Percentiles rank a stretch among this genome's conserved stretches.
Evolutionary conservation across 129 eudicot genomes (phyloP).

Genomic region (Logfia minima): DNA sequence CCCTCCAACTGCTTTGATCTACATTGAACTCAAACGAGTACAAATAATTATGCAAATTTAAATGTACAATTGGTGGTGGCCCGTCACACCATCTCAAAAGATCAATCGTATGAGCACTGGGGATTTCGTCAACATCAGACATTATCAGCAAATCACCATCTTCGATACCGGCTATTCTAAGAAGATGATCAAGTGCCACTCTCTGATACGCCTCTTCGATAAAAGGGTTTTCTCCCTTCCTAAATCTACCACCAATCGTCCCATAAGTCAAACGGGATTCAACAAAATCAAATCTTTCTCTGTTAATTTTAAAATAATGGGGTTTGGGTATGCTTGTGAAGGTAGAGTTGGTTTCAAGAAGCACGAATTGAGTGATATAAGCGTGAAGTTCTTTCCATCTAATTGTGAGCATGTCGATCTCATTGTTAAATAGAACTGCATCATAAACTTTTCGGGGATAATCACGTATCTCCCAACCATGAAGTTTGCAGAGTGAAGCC

Average conservation of each 20-base stretch:
- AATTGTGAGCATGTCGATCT: constrained; percentile 69
- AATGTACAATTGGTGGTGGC: constrained; percentile 57
- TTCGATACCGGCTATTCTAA: constrained; percentile 63
- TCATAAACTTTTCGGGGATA: constrained; percentile 70
- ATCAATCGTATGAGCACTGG: constrained; percentile 68
- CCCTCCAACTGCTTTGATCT: constrained; percentile 61
- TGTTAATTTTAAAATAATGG: constrained; percentile 42
- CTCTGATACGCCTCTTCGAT: constrained; percentile 78
- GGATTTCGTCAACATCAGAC: constrained; percentile 85
- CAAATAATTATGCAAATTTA: constrained; percentile 55
- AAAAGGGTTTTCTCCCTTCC: constrained; percentile 69
- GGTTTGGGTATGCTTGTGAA: constrained; percentile 75
- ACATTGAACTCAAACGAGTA: constrained; percentile 61
- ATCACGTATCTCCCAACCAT: constrained; percentile 69
- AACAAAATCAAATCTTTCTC: constrained; percentile 50
- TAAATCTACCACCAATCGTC: constrained; percentile 61
- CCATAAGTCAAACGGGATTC: constrained; percentile 70
- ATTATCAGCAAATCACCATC: constrained; percentile 70
- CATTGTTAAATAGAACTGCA: constrained; percentile 72
- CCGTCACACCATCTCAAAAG: constrained; percentile 76
- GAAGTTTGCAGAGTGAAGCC: constrained; percentile 65
- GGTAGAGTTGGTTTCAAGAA: constrained; percentile 71
- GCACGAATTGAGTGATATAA: constrained; percentile 65
- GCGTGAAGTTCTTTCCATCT: constrained; percentile 76
- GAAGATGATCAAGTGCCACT: constrained; percentile 65